Evolutionary conservation across 1,284 basidiomycete species (phyloP), one percentile per base, ranked within the genome.

Genomic region (Apiotrichum siamense): DNA sequence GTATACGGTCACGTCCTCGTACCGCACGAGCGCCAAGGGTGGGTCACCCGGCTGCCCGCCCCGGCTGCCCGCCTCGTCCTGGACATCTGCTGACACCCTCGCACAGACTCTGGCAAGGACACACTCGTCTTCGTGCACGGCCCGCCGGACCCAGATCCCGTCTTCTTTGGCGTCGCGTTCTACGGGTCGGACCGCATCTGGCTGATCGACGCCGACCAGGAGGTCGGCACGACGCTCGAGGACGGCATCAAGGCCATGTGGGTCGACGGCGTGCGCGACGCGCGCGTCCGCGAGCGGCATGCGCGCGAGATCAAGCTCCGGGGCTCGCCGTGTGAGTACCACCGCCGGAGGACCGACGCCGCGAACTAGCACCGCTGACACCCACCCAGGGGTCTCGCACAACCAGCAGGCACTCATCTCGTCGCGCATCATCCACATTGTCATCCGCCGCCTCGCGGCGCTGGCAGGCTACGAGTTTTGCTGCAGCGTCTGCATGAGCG

Each of bases 171-270:
- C 1, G 65, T 72, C 1, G 65, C 62, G 1, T 72, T 70, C 56
- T 62, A 70, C 57, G 65, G 63, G 11, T 49, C 49, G 39, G 70
- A 72, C 50, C 46, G 67, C 31, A 62, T 72, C 37, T 72, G 68
- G 68, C 69, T 72, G 46, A 72, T 72, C 43, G 70, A 72, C 47
- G 66, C 70, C 23, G 66, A 68, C 41, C 67, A 66, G 3, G 70
- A 72, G 32, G 64, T 72, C 7, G 70, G 70, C 17, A 57, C 67
- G 42, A 62, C 63, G 2, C 51, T 72, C 11, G 70, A 72, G 53
- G 62, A 69, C 46, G 69, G 68, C 5, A 70, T 72, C 57, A 65
- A 62, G 52, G 60, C 54, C 13, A 65, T 55, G 41, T 72, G 70
- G 70, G 38, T 62, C 1, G 65, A 69, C 33, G 70, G 69, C n/a